These are phyloP conservation scores for Aspergillus affinis DNA, from an alignment of 495 filamentous ascomycete species.

Conservation along the genomic window DNA sequence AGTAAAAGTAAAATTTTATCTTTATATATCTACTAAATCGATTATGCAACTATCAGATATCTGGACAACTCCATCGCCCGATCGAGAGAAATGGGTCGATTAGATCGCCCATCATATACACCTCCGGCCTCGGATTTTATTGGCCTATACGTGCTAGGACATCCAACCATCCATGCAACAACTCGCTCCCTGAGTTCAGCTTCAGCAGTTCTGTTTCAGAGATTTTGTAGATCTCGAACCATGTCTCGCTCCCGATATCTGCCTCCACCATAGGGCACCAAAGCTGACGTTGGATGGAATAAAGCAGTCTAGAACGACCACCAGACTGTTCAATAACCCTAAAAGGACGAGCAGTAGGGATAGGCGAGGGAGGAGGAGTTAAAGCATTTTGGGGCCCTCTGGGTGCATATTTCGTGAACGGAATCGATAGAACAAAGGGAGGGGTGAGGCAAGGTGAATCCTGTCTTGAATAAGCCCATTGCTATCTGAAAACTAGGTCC, in stretches of 20 bases:
- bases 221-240: slow-evolving; percentile 1
- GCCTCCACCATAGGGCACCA: not conserved
- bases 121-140: no score
- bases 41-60: not conserved
- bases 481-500: not conserved
- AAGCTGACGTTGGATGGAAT: not conserved
- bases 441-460: not conserved
- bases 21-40: not conserved
- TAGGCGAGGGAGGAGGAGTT: not conserved
- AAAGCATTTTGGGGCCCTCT: not conserved
- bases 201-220: slow-evolving; percentile 1
- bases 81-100: no score
- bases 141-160: not conserved
- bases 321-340: not conserved
- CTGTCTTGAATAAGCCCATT: not conserved
- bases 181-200: not conserved
- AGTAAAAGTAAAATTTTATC: not conserved
- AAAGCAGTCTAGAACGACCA: not conserved
- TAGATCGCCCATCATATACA: no score
- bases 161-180: not conserved
- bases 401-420: not conserved
- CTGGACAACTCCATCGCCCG: not conserved
- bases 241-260: not conserved
- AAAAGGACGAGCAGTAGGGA: not conserved
- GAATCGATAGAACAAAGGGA: not conserved